A percentile compares a stretch with the other conserved stretches of the same genome.
phyloP scores from a whole-genome alignment of 257 asterid genomes.

The Sherardia arvensis region DNA sequence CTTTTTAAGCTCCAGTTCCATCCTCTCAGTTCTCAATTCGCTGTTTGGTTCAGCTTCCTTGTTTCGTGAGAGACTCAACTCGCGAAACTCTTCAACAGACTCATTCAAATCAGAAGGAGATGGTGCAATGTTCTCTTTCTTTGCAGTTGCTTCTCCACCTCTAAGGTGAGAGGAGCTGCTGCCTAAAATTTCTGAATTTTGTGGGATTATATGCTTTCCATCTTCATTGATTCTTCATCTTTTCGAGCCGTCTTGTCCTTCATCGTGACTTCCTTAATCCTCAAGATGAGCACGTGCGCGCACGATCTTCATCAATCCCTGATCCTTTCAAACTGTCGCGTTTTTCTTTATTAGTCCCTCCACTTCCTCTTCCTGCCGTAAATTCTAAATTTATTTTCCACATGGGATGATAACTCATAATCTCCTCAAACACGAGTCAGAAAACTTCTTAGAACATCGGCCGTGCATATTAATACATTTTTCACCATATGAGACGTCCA shows the following conservation, averaged over 20 bases:
- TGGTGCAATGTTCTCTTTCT: too few species aligned
- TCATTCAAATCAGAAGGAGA: too few species aligned
- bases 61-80: background rate
- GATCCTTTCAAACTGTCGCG: background rate
- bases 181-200: background rate
- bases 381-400: too few species aligned
- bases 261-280: too few species aligned
- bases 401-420: background rate
- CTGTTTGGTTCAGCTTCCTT: background rate
- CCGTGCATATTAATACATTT: too few species aligned
- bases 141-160: background rate
- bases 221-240: background rate
- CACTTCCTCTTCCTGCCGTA: background rate
- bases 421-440: background rate
- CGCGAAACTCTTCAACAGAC: background rate
- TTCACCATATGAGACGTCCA: too few species aligned
- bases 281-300: background rate
- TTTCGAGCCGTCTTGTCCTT: background rate
- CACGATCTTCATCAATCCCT: background rate
- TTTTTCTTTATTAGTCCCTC: background rate
- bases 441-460: background rate
- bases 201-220: background rate
- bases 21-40: background rate
- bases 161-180: background rate
- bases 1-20: background rate